These are phyloP conservation scores for Pseudogymnoascus sp. DNA, from an alignment of 2,329 filamentous ascomycete species.

Conservation along the genomic window DNA sequence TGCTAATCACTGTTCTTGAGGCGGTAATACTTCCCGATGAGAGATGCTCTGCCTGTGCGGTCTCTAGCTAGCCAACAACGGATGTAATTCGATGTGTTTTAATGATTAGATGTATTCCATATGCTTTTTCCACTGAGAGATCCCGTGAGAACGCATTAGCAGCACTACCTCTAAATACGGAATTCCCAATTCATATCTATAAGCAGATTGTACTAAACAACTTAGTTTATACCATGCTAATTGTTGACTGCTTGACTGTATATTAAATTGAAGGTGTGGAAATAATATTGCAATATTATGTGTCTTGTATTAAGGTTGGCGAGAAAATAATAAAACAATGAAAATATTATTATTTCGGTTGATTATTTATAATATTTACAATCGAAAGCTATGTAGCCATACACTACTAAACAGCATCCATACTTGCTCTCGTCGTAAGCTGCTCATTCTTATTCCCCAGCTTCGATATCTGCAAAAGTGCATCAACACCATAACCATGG, in stretches of 20 bases:
- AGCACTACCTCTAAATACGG: background rate
- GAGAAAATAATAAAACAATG: background rate
- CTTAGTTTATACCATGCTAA: background rate
- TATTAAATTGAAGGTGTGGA: background rate
- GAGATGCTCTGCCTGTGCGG: constrained; percentile 14
- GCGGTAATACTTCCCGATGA: constrained; percentile 3
- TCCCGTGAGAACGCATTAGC: background rate
- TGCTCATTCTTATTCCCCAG: constrained; percentile 98
- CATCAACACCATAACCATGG: constrained; percentile 92
- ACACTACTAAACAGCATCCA: constrained; percentile 53
- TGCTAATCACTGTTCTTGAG: constrained; percentile 5
- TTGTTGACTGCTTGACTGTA: too few relatives aligned
- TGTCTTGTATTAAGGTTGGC: background rate
- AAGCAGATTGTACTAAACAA: background rate
- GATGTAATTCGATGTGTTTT: constrained; percentile 29
- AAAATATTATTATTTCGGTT: background rate
- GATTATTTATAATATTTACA: background rate
- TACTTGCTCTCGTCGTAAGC: constrained; percentile 66
- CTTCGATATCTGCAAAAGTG: constrained; percentile 91
- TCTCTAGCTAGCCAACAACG: constrained; percentile 24
- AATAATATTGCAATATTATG: background rate
- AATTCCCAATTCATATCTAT: background rate
- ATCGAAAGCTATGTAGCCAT: background rate
- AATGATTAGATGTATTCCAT: constrained; percentile 6
- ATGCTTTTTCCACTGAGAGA: background rate